A percentile compares a stretch with the other conserved stretches of the same genome.
phyloP scores from a whole-genome alignment of 306 rosid species.

The Prunus davidiana region DNA sequence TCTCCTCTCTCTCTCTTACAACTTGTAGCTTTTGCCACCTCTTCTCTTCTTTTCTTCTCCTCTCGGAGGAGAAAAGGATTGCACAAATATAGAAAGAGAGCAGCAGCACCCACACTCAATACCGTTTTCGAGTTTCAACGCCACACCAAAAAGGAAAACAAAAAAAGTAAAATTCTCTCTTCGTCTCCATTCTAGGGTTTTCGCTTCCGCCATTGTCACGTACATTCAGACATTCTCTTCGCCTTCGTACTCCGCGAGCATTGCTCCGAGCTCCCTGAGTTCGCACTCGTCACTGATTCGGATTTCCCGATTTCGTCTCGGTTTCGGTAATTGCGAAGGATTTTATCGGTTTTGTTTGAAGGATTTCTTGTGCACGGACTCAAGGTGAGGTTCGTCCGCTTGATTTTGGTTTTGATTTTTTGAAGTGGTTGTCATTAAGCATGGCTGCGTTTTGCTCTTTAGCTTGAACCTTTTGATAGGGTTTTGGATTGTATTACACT shows the following conservation, averaged over 20 bases:
- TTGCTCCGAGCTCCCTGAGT: background rate
- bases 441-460: background rate
- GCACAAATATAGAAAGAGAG: background rate
- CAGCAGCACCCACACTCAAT: background rate
- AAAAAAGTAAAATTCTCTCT: constrained; percentile 11
- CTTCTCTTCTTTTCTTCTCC: constrained; percentile 9
- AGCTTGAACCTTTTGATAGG: background rate
- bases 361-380: background rate
- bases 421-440: background rate
- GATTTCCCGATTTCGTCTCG: background rate
- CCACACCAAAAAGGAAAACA: background rate
- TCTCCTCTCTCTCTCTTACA: background rate
- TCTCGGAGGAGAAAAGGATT: constrained; percentile 4
- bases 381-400: constrained; percentile 16
- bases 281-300: background rate
- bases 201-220: constrained; percentile 19
- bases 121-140: background rate
- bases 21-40: constrained; percentile 22
- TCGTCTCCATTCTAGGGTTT: constrained; percentile 25
- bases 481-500: background rate
- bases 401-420: constrained; percentile 13
- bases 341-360: background rate
- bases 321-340: background rate
- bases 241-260: background rate
- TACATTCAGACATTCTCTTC: background rate